Evolutionary conservation across 306 rosid species (phyloP), one percentile per base, ranked within the genome.

Genomic region (Vigna reflexopilosa): DNA sequence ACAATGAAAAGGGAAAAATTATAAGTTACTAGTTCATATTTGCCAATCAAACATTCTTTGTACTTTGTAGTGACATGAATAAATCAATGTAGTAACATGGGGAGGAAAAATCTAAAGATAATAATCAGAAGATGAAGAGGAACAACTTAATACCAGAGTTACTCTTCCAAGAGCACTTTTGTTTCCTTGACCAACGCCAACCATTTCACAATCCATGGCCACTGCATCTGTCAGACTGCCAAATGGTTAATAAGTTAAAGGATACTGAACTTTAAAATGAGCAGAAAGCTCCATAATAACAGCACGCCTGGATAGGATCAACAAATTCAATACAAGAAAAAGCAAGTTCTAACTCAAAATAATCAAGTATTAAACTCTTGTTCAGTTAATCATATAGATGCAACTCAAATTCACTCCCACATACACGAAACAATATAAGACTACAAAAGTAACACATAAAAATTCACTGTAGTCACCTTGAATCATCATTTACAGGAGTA

Each of bases 141-240:
- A 83, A 87, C 73, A 63, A 65, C 70, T 55, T 52, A 76, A 65
- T 92, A 95, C 97, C 96, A 93, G 87, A 0, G 99, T 88, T 69
- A 88, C 93, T 83, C 97, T 88, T 81, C 97, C 99, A 68, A 93
- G 96, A 48, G 99, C 98, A 67, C 99, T 93, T 86, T 83, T 93
- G 88, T 87, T 95, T 78, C 98, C 98, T 82, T 89, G 89, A 76
- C 92, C 86, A 34, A 95, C 94, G 4, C 99, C 99, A 4, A 95
- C 99, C 99, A 95, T 95, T 89, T 95, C 98, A 77, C 98, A 95
- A 84, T 95, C 98, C 93, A 93, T 95, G 87, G 81, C 98, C 74
- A 95, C 87, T 54, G 82, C 89, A 90, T 91, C 94, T 45, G 97
- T 95, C 81, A 95, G 66, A 81, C 99, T 95, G 97, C 80, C 89